Evolutionary conservation across 176 grass and related monocot genomes (phyloP), one percentile per base, ranked within the genome.

Genomic region (Oryza glumipatula): DNA sequence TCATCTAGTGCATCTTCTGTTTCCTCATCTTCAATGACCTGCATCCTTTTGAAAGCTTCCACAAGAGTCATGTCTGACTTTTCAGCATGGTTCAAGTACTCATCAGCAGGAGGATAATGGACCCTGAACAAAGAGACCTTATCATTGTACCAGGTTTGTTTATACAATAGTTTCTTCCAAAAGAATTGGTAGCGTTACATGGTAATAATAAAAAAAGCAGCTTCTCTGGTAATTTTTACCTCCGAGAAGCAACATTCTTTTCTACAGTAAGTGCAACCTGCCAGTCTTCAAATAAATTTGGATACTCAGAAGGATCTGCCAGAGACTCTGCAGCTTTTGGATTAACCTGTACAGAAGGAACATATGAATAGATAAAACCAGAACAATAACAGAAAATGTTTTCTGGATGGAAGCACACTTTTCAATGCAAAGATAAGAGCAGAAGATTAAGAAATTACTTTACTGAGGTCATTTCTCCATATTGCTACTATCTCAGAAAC

Each of bases 201-300:
- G 36, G 36, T 38, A 38, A 38, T 38, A 38, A 38, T 38, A 38
- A 38, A 38, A 38, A 38, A 38, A 38, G 5, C 19, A 77, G 12
- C 43, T 28, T 86, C 10, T 67, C 35, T 68, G 5, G 21, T 67
- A 30, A 22, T 45, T 43, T 70, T 63, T 81, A 96, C 94, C 94
- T 91, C 70, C 91, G 85, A 8, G 88, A 58, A 32, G 89, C 75
- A 82, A 92, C 21, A 74, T 75, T 92, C 47, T 87, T 73, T 84
- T 98, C 93, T 74, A 94, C 91, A 72, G 83, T 77, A 75, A 98
- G 88, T 76, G 96, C 93, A 88, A 94, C 81, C 32, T 98, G 93
- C 96, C 96, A 98, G 43, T 98, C 91, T 7, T 94, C 93, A 79
- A 98, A 98, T 85, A 98, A 84, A 92, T 94, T 98, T 79, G 96